Evolutionary conservation across 1,139 yeast species (phyloP).

Genomic region (Yamadazyma sp.): DNA sequence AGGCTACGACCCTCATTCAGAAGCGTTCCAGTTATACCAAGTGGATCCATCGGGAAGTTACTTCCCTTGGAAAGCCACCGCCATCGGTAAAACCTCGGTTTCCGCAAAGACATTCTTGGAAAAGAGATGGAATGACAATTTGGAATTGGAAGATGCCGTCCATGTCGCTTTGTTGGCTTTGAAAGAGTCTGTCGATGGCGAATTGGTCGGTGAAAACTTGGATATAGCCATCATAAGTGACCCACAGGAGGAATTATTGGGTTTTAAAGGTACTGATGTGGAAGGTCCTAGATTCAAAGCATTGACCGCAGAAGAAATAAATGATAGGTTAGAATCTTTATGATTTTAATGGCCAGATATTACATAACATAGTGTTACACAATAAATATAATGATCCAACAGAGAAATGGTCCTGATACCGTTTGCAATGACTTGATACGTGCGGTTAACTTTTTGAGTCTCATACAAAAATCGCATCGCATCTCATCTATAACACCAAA

Average conservation of each 20-base stretch:
- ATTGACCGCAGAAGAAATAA: constrained; percentile 84
- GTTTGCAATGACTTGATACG: no score
- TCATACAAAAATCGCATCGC: constrained; percentile 9
- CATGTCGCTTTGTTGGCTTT: constrained; percentile 93
- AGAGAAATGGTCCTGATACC: no score
- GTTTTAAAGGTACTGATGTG: constrained; percentile 80
- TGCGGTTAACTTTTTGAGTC: no score
- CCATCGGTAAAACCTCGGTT: constrained; percentile 92
- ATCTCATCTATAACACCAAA: constrained; percentile 13
- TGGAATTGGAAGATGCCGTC: constrained; percentile 96
- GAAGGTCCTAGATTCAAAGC: constrained; percentile 88
- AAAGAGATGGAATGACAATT: constrained; percentile 96
- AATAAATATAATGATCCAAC: constrained; percentile 4
- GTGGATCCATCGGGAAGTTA: constrained; percentile 98
- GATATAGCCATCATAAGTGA: constrained; percentile 89
- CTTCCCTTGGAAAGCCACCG: constrained; percentile 99
- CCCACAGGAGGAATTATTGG: constrained; percentile 78
- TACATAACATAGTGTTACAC: neutral
- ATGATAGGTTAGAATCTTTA: constrained; percentile 91
- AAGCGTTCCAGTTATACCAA: constrained; percentile 82
- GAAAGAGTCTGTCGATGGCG: constrained; percentile 97
- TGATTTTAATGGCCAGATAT: constrained; percentile 33
- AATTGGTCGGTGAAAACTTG: constrained; percentile 93
- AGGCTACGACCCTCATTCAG: constrained; percentile 81
- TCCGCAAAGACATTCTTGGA: constrained; percentile 96